Base-by-base conservation (phyloP, 108 stramenopile genomes). In the Nannochloropsis gaditana region DNA sequence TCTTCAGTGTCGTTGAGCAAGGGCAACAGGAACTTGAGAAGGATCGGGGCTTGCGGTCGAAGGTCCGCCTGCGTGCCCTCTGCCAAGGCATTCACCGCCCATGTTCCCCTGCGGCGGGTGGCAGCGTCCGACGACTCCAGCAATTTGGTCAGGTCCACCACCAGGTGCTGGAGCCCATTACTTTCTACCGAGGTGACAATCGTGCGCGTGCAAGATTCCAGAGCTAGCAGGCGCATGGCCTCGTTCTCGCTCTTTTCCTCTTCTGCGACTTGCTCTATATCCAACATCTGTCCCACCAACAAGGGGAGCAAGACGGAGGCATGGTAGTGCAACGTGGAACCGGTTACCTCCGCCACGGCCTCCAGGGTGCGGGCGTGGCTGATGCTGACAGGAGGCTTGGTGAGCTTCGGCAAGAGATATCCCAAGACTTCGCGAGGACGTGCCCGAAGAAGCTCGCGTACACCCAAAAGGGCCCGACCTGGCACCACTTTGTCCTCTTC, bases 351-450 rank as follows among this genome's bases (percentile, higher is more conserved):
- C 21, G 95, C 93, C 85, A 98, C 96, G 44, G 94, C 93, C n/a
- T 88, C 91, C 42, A 99, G 88, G 41, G 97, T 97, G 45, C 92
- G 87, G 5, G 96, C 95, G 83, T 97, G 95, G 81, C 92, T 94
- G 17, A 84, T 87, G 8, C 94, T 90, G 80, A 99, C 92, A 5
- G 97, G 98, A 10, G 43, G 86, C 79, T 91, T 87, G 43, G 98
- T 84, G 19, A 99, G 91, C 59, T 93, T 91, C 44, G 99, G 97
- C 44, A 99, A 91, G 80, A 99, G 93, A 86, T 96, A 95, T 19
- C 96, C 95, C 31, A 98, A 88, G 42, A 99, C 88, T 79, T 98
- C 97, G 73, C 93, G 91, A 83, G 95, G 95, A 81, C 97, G 93
- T 21, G 96, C 90, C 80, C 93, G 91, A 21, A 97, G 90, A 80